Percentiles rank a stretch among this genome's conserved stretches.
phyloP scores from a whole-genome alignment of 140 eudicot species.

The Ambrosia hybrid region DNA sequence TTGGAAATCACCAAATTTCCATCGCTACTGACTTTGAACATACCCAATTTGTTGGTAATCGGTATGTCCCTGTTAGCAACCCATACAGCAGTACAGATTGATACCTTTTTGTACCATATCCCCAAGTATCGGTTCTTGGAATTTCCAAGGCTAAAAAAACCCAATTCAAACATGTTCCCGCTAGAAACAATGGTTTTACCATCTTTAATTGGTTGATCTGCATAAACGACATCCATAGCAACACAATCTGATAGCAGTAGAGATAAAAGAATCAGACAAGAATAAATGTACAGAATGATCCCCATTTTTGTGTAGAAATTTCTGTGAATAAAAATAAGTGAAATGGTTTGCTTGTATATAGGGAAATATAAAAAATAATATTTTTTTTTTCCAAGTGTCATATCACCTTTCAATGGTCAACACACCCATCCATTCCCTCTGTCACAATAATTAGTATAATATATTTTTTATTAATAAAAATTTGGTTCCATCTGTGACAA shows the following conservation, averaged over 20 bases:
- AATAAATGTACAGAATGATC: background rate
- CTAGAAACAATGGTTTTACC: slow-evolving; percentile 22
- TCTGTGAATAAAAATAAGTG: no score
- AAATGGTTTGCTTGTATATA: no score
- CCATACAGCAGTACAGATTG: slow-evolving; percentile 23
- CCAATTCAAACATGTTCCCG: slow-evolving; percentile 19
- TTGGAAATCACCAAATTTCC: slow-evolving; percentile 20
- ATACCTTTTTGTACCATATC: slow-evolving; percentile 33
- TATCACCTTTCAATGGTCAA: no score
- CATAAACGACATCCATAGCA: slow-evolving; percentile 8
- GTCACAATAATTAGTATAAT: no score
- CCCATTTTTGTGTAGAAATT: no score
- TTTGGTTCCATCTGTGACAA: no score
- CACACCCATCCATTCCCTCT: no score
- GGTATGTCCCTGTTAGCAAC: slow-evolving; percentile 36
- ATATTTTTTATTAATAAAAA: no score
- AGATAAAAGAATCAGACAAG: background rate
- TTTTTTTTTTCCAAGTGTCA: no score
- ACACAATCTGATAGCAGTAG: background rate
- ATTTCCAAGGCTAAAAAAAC: slow-evolving; percentile 33
- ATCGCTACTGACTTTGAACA: background rate
- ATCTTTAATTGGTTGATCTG: background rate
- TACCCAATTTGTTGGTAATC: slow-evolving; percentile 8
- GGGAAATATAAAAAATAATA: no score
- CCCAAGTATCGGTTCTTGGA: no score